Conservation (phyloP, 306 rosid species). For the Aeschynomene evenia region DNA sequence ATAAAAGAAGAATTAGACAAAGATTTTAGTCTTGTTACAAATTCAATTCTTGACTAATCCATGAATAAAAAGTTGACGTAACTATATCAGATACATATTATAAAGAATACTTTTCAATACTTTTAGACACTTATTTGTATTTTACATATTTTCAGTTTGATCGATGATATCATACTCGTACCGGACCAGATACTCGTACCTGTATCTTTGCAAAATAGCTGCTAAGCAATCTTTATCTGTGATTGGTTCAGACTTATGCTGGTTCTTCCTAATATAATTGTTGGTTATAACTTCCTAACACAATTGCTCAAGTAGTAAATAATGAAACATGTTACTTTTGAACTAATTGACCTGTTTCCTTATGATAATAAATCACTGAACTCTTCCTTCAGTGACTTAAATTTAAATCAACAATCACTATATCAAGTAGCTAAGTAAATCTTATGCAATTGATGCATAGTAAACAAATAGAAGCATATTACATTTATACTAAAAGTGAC, state of each 20-base stretch:
- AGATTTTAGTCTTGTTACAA: neutral
- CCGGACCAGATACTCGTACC: too few relatives aligned
- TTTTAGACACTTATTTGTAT: too few relatives aligned
- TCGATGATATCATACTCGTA: too few relatives aligned
- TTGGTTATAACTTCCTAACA: neutral
- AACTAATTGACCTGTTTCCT: neutral
- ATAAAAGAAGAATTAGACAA: constrained; percentile 9
- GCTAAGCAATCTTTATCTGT: neutral
- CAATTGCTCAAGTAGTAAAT: neutral
- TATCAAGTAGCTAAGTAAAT: constrained; percentile 1
- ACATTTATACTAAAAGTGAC: too few relatives aligned
- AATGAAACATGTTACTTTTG: neutral
- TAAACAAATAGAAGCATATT: neutral
- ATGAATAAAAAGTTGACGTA: too few relatives aligned
- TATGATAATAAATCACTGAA: neutral
- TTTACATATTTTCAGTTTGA: too few relatives aligned
- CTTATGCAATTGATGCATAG: constrained; percentile 1
- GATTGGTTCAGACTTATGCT: neutral
- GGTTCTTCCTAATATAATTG: neutral
- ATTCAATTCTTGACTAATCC: neutral
- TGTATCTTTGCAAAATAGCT: too few relatives aligned
- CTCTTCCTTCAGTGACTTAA: neutral
- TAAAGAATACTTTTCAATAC: too few relatives aligned
- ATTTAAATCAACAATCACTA: neutral
- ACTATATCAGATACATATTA: too few relatives aligned